Conservation (phyloP, 768 basidiomycete genomes). For the Podaxis rugospora region DNA sequence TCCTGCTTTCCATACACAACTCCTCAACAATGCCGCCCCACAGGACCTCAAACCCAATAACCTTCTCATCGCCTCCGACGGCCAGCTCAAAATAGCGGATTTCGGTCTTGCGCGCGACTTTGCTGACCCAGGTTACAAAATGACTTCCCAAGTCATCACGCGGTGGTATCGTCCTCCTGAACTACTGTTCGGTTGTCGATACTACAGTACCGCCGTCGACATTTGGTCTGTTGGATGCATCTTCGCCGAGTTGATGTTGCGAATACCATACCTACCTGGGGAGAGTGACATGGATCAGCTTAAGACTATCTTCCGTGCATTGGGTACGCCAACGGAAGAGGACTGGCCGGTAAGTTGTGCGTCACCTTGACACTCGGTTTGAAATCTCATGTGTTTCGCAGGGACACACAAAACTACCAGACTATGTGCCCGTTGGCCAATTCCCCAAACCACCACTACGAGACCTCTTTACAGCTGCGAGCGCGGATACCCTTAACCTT, state of each 20-base stretch:
- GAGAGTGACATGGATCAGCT: constrained; percentile 97
- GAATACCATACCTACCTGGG: constrained; percentile 92
- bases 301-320: constrained; percentile 88
- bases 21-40: background rate
- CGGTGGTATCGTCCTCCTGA: constrained; percentile 99
- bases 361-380: background rate
- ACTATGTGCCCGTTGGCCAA: constrained; percentile 83
- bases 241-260: constrained; percentile 94
- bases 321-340: constrained; percentile 94
- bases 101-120: constrained; percentile 98
- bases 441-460: constrained; percentile 81
- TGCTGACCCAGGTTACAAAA: constrained; percentile 90
- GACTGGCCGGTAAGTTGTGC: constrained; percentile 85
- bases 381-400: constrained; percentile 22
- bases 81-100: constrained; percentile 95
- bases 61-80: constrained; percentile 86
- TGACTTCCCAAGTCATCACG: constrained; percentile 99
- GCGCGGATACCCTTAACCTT: constrained; percentile 78
- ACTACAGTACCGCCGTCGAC: constrained; percentile 90
- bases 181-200: constrained; percentile 84
- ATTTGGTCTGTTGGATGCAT: constrained; percentile 98
- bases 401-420: constrained; percentile 89
- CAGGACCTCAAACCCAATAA: constrained; percentile 99
- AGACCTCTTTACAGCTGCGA: constrained; percentile 89
- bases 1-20: background rate